phyloP scores from a whole-genome alignment of 139 green algal species.

The Pleodorina starrii region DNA sequence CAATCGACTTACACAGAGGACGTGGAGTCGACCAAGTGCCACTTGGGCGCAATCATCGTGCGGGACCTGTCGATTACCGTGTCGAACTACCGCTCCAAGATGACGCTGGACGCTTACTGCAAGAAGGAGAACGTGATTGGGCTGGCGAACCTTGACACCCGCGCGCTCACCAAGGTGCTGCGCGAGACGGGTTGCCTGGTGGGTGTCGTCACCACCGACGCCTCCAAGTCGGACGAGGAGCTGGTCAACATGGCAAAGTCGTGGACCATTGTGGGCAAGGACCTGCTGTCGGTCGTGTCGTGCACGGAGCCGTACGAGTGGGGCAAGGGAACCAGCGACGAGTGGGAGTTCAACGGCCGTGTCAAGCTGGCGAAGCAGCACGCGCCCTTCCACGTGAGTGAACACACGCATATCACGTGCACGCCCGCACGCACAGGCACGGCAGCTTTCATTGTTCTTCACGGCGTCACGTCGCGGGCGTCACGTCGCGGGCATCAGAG shows the following conservation, averaged over 20 bases:
- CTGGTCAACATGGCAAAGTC: slow-evolving; percentile 86
- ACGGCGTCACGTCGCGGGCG: too few relatives aligned
- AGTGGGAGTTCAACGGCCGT: slow-evolving; percentile 94
- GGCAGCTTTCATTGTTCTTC: too few relatives aligned
- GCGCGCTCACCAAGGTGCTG: slow-evolving; percentile 92
- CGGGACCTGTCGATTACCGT: slow-evolving; percentile 87
- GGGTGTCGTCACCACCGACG: slow-evolving; percentile 81
- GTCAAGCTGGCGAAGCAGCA: slow-evolving; percentile 18
- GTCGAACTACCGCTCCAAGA: slow-evolving; percentile 96
- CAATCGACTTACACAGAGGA: slow-evolving; percentile 77
- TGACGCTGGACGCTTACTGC: slow-evolving; percentile 89
- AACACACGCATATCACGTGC: too few relatives aligned
- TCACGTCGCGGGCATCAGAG: too few relatives aligned
- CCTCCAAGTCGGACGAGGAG: slow-evolving; percentile 82
- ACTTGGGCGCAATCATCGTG: slow-evolving; percentile 92
- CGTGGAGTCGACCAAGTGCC: slow-evolving; percentile 87
- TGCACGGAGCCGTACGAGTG: slow-evolving; percentile 95
- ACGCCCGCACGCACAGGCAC: too few relatives aligned
- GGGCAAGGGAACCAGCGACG: slow-evolving; percentile 87
- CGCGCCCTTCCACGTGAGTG: slow-evolving; percentile 71
- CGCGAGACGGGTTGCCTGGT: slow-evolving; percentile 93
- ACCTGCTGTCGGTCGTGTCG: slow-evolving; percentile 79
- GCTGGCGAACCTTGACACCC: slow-evolving; percentile 95
- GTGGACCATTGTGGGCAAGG: slow-evolving; percentile 96
- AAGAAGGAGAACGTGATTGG: slow-evolving; percentile 78